phyloP scores from a whole-genome alignment of 2,329 filamentous ascomycete species.

The Exophiala alcalophila region DNA sequence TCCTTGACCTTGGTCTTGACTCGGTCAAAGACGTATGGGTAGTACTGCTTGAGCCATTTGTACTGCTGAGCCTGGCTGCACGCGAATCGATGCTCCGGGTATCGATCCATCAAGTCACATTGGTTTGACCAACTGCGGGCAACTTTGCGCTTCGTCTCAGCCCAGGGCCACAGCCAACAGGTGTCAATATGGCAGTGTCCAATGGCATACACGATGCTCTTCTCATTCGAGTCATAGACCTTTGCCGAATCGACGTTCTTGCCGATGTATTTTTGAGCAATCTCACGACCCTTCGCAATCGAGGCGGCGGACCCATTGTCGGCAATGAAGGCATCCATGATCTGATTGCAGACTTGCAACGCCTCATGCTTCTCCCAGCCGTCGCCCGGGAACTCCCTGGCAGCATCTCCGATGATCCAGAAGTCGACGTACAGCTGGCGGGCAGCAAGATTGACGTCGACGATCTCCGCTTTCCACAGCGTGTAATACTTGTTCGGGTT shows the following conservation, averaged over 20 bases:
- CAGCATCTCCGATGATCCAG: constrained; percentile 92
- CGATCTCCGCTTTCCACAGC: constrained; percentile 75
- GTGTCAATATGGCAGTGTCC: constrained; percentile 98
- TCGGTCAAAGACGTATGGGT: constrained; percentile 82
- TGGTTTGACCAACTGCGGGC: constrained; percentile 96
- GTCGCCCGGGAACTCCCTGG: constrained; percentile 82
- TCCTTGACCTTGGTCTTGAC: constrained; percentile 89
- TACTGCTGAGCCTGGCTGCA: constrained; percentile 95
- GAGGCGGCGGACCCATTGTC: constrained; percentile 69
- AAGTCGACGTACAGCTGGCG: constrained; percentile 84
- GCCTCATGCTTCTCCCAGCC: constrained; percentile 88
- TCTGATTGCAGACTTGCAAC: constrained; percentile 75
- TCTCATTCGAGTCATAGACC: constrained; percentile 74
- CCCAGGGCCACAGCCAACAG: constrained; percentile 98
- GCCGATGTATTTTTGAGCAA: constrained; percentile 80
- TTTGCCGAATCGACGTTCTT: constrained; percentile 74
- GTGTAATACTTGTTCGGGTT: constrained; percentile 78
- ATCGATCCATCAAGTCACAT: constrained; percentile 90
- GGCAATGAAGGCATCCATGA: constrained; percentile 86
- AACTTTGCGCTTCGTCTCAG: constrained; percentile 94
- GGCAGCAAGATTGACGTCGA: constrained; percentile 82
- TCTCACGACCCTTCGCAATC: constrained; percentile 74
- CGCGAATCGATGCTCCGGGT: constrained; percentile 88
- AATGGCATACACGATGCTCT: constrained; percentile 79
- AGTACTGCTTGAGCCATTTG: constrained; percentile 91